phyloP scores from a whole-genome alignment of 495 filamentous ascomycete species.

The Penicillium goetzii region DNA sequence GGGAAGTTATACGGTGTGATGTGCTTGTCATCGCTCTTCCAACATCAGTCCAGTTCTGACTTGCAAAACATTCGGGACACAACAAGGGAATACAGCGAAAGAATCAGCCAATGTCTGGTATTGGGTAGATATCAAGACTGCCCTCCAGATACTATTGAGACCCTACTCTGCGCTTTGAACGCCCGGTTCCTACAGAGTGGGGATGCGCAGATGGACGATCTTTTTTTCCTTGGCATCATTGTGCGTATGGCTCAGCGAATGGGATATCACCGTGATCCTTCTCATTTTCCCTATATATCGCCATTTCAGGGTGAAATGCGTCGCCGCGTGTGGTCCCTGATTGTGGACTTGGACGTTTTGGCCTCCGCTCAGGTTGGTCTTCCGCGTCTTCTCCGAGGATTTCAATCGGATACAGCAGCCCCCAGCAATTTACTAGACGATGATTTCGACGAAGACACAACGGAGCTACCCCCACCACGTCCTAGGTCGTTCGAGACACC shows the following conservation, averaged over 20 bases:
- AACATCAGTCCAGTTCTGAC: slow-evolving; percentile 8
- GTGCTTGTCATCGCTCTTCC: slow-evolving; percentile 24
- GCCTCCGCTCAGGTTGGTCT: slow-evolving; percentile 45
- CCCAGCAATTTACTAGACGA: slow-evolving; percentile 39
- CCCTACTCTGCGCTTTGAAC: slow-evolving; percentile 40
- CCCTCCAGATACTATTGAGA: slow-evolving; percentile 44
- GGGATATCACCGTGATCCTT: slow-evolving; percentile 52
- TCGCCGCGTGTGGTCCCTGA: slow-evolving; percentile 55
- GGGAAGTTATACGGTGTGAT: slow-evolving; percentile 38
- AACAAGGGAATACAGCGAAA: slow-evolving; percentile 33
- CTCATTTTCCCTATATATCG: slow-evolving; percentile 48
- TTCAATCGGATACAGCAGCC: slow-evolving; percentile 40
- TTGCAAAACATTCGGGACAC: slow-evolving; percentile 4
- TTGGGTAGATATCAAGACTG: slow-evolving; percentile 48
- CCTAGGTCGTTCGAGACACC: slow-evolving; percentile 37
- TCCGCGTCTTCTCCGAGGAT: slow-evolving; percentile 36
- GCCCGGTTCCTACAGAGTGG: slow-evolving; percentile 38
- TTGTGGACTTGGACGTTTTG: slow-evolving; percentile 52
- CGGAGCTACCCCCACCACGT: slow-evolving; percentile 30
- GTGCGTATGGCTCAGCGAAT: slow-evolving; percentile 45
- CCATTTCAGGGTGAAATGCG: slow-evolving; percentile 60
- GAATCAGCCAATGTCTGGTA: slow-evolving; percentile 39
- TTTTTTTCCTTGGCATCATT: slow-evolving; percentile 41
- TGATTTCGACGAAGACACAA: slow-evolving; percentile 34
- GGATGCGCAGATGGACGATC: slow-evolving; percentile 43